Evolutionary conservation across 805 yeast genomes (phyloP).

Genomic region (Wickerhamomyces chambardii): DNA sequence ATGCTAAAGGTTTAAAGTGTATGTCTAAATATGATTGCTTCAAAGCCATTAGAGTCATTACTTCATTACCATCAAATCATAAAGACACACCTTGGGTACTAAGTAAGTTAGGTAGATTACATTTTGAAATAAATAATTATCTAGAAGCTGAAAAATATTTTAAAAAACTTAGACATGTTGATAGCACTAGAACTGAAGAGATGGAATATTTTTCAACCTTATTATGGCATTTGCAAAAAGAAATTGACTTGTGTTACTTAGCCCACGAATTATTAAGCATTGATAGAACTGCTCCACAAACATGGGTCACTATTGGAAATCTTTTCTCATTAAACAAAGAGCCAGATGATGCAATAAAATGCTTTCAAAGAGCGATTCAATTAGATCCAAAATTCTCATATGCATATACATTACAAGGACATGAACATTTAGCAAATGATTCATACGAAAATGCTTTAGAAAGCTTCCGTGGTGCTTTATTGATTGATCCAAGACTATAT

Average conservation of each 20-base stretch:
- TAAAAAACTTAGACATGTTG: slow-evolving; percentile 50
- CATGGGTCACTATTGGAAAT: slow-evolving; percentile 93
- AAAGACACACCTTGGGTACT: slow-evolving; percentile 78
- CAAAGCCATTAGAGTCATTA: slow-evolving; percentile 65
- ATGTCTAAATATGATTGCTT: slow-evolving; percentile 65
- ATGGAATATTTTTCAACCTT: slow-evolving; percentile 90
- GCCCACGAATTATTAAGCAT: slow-evolving; percentile 73
- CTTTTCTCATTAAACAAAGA: slow-evolving; percentile 76
- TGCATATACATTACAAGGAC: slow-evolving; percentile 91
- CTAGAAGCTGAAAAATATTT: slow-evolving; percentile 64
- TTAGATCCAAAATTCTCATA: slow-evolving; percentile 67
- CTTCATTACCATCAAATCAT: slow-evolving; percentile 53
- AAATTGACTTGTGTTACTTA: slow-evolving; percentile 67
- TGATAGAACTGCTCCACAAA: slow-evolving; percentile 59
- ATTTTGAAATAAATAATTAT: slow-evolving; percentile 84
- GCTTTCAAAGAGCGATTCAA: slow-evolving; percentile 72
- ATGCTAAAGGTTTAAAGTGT: slow-evolving; percentile 55
- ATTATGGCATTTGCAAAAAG: slow-evolving; percentile 87
- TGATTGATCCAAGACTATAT: slow-evolving; percentile 75
- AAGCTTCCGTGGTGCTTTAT: slow-evolving; percentile 70
- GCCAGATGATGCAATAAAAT: slow-evolving; percentile 81
- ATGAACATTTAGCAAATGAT: slow-evolving; percentile 82
- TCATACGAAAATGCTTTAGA: slow-evolving; percentile 85
- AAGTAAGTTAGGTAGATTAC: slow-evolving; percentile 68
- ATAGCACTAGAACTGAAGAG: slow-evolving; percentile 73